These are phyloP conservation scores for Sarocladiaceae sp. DNA, from an alignment of 2,329 filamentous ascomycete species.

Conservation along the genomic window DNA sequence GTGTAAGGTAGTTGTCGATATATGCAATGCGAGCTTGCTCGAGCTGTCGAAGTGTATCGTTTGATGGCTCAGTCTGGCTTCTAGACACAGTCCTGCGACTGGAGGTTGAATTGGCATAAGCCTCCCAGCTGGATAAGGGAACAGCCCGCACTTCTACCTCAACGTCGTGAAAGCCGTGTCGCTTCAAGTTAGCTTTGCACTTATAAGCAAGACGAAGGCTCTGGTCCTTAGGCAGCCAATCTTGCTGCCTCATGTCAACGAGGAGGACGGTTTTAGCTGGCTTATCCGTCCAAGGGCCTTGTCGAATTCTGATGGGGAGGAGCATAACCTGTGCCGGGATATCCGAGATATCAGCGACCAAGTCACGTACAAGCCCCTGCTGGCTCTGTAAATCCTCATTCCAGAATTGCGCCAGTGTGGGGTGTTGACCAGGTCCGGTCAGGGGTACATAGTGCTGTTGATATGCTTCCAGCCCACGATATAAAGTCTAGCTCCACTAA, in stretches of 20 bases:
- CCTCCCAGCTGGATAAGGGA: neutral
- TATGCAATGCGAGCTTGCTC: neutral
- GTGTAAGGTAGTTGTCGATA: neutral
- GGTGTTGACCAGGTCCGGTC: neutral
- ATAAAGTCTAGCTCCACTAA: neutral
- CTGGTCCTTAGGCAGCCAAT: conserved; percentile 1
- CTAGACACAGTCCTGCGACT: neutral
- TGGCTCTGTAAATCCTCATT: neutral
- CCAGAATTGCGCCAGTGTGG: neutral
- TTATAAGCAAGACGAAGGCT: neutral
- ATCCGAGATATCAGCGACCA: neutral
- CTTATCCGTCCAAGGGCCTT: neutral
- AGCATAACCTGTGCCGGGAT: neutral
- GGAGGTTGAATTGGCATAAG: neutral
- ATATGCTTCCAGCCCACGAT: neutral
- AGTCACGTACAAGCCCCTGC: neutral
- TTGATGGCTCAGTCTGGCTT: neutral
- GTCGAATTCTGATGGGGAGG: neutral
- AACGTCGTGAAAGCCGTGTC: neutral
- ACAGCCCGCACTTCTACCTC: conserved; percentile 2
- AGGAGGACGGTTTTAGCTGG: neutral
- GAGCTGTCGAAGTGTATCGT: neutral
- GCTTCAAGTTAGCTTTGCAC: neutral
- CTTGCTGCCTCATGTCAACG: neutral
- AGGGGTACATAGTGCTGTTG: neutral